A percentile compares a stretch with the other conserved stretches of the same genome.
Evolutionary conservation across 2,329 filamentous ascomycete species (phyloP).

Genomic region (Exophiala calicioides): DNA sequence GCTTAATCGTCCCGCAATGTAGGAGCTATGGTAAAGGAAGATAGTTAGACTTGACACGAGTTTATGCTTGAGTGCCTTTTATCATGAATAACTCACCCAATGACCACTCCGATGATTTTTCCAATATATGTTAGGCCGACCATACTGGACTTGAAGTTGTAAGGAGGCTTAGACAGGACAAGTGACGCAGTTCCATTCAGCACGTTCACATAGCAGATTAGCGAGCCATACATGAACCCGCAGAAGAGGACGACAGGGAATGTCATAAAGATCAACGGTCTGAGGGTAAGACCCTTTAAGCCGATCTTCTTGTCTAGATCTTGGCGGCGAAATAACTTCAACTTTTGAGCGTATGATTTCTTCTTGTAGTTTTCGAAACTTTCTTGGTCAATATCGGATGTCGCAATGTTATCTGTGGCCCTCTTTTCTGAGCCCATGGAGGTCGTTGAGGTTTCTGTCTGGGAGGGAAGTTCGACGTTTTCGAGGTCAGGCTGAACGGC

Average conservation of each 20-base stretch:
- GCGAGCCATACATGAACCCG: slow-evolving; percentile 43
- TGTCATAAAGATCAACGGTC: slow-evolving; percentile 29
- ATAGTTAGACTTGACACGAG: too few relatives aligned
- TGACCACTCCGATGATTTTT: slow-evolving; percentile 22
- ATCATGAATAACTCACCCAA: slow-evolving; percentile 16
- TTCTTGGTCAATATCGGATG: background rate
- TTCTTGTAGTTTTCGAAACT: background rate
- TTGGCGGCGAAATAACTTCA: slow-evolving; percentile 15
- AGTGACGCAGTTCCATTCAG: slow-evolving; percentile 45
- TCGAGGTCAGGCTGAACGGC: slow-evolving; percentile 9
- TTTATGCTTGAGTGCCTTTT: slow-evolving; percentile 21
- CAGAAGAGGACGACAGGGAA: slow-evolving; percentile 43
- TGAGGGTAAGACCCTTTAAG: slow-evolving; percentile 16
- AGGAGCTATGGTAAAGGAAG: slow-evolving; percentile 18
- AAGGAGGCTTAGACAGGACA: slow-evolving; percentile 38
- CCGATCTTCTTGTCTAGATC: slow-evolving; percentile 10
- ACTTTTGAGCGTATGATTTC: slow-evolving; percentile 20
- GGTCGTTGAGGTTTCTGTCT: background rate
- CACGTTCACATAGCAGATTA: slow-evolving; percentile 46
- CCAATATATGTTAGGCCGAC: slow-evolving; percentile 43
- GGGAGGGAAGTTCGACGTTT: background rate
- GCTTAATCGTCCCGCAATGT: slow-evolving; percentile 29
- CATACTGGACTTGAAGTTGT: slow-evolving; percentile 41
- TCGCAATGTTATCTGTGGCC: background rate
- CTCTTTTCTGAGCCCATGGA: background rate